phyloP scores from a whole-genome alignment of 2,329 filamentous ascomycete genomes.

The Fonsecaea pedrosoi region DNA sequence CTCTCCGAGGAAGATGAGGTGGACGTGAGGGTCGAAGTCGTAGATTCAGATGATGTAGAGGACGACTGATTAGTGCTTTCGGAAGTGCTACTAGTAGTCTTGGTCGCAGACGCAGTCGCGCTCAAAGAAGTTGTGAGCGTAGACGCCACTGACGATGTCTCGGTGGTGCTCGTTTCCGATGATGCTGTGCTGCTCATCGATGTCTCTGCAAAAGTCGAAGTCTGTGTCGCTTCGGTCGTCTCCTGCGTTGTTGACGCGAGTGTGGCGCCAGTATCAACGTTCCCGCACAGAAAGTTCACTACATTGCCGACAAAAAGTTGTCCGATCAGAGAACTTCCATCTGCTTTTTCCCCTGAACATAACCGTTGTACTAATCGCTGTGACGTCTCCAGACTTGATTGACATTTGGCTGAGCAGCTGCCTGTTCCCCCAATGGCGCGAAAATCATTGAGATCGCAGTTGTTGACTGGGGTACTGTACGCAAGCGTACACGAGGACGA shows the following conservation, averaged over 20 bases:
- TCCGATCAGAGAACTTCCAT: constrained; percentile 43
- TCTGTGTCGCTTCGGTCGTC: constrained; percentile 51
- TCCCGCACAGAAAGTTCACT: constrained; percentile 51
- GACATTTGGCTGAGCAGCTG: constrained; percentile 29
- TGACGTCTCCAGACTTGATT: constrained; percentile 17
- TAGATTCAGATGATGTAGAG: constrained; percentile 49
- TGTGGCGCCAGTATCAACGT: constrained; percentile 48
- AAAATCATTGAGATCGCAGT: constrained; percentile 34
- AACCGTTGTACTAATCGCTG: constrained; percentile 28
- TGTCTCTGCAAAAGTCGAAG: constrained; percentile 47
- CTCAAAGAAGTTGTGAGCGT: constrained; percentile 29
- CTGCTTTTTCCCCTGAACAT: constrained; percentile 29
- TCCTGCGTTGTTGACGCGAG: constrained; percentile 43
- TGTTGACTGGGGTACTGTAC: constrained; percentile 30
- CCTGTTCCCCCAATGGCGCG: constrained; percentile 28
- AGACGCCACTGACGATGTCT: constrained; percentile 47
- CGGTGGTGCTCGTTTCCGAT: constrained; percentile 58
- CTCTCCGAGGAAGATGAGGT: constrained; percentile 52
- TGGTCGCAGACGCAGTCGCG: constrained; percentile 14
- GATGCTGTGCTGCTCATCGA: constrained; percentile 49
- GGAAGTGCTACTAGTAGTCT: constrained; percentile 6
- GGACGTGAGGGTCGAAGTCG: constrained; percentile 46
- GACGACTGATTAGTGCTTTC: constrained; percentile 36
- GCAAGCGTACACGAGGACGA: constrained; percentile 30
- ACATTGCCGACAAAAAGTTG: constrained; percentile 39